Base-by-base conservation (phyloP, 2,329 filamentous ascomycete genomes). In the Chaetomiaceae sp. region DNA sequence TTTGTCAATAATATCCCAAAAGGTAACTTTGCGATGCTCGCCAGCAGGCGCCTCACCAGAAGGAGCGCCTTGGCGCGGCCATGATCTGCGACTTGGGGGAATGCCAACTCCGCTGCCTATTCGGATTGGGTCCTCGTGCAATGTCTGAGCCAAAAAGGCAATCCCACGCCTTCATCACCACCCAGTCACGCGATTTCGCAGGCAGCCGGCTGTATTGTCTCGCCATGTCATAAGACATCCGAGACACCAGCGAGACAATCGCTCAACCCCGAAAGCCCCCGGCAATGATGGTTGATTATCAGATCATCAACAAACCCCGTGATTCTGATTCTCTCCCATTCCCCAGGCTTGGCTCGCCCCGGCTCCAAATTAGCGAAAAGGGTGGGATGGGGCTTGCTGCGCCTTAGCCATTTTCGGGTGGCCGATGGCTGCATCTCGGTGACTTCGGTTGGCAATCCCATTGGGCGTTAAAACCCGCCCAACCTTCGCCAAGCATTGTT, bases 401-500 rank as follows among this genome's bases (percentile, higher is more conserved):
- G 47, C 43, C 54, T 16, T 42, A 37, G 20, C 47, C 30, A 18
- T 49, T 50, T 53, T 47, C 42, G 32, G 40, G 38, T 21, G 11
- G 42, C 40, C 43, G 37, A 48, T 41, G 36, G 25, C 6, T 10
- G 37, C 30, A 38, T 29, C 20, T 57, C 48, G 41, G 42, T 33
- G 21, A n/a, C 4, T 25, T 57, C 54, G 54, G 51, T 42, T 57
- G 30, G 23, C 23, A 7, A 49, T 55, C 54, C 54, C 34, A 54
- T 59, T 59, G 29, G 54, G 46, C 21, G 13, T 16, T 32, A 32
- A 5, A 34, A 42, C 18, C 47, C 52, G 43, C 37, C 32, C 10
- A 25, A 44, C n/a, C 16, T 33, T 11, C 27, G 62, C 58, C 60
- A 63, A 64, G 60, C 51, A 9, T 54, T 62, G 56, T 63, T 62